Evolutionary conservation across 495 filamentous ascomycete species (phyloP).

Genomic region (Symbiotaphrina buchneri): DNA sequence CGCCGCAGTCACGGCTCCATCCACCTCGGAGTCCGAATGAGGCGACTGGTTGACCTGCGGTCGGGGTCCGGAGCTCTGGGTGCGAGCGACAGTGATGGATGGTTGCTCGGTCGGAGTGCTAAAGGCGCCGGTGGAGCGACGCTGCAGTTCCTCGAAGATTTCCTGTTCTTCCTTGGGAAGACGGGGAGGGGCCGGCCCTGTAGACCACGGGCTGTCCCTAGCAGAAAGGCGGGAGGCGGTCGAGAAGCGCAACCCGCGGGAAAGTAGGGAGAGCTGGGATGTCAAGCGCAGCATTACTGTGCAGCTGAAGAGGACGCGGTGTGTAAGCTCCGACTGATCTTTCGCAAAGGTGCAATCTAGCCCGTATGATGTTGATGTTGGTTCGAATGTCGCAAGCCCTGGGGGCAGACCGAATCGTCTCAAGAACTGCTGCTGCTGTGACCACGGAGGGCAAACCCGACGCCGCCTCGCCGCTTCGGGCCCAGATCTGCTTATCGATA

Average conservation of each 20-base stretch:
- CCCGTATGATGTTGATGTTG: too few relatives aligned
- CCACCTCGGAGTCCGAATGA: constrained; percentile 6
- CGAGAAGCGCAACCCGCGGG: neutral
- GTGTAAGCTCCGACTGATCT: too few relatives aligned
- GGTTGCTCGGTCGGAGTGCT: constrained; percentile 28
- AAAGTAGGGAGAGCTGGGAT: neutral
- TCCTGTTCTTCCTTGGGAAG: constrained; percentile 6
- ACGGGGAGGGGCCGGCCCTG: constrained; percentile 3
- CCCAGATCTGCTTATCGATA: too few relatives aligned
- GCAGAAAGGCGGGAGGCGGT: neutral
- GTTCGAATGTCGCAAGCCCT: too few relatives aligned
- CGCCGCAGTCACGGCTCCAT: neutral
- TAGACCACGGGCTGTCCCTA: neutral
- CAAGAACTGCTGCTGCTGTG: too few relatives aligned
- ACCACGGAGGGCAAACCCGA: too few relatives aligned
- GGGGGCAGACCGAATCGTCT: too few relatives aligned
- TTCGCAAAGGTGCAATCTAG: too few relatives aligned
- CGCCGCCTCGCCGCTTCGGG: too few relatives aligned
- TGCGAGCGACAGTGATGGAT: constrained; percentile 11
- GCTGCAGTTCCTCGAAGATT: constrained; percentile 7
- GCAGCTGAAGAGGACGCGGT: too few relatives aligned
- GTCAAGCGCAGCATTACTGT: too few relatives aligned
- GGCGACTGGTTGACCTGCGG: constrained; percentile 15
- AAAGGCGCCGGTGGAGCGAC: constrained; percentile 47
- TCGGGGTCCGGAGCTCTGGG: constrained; percentile 3